phyloP scores from a whole-genome alignment of 2,329 filamentous ascomycete genomes.

The Verticillium albo-atrum region DNA sequence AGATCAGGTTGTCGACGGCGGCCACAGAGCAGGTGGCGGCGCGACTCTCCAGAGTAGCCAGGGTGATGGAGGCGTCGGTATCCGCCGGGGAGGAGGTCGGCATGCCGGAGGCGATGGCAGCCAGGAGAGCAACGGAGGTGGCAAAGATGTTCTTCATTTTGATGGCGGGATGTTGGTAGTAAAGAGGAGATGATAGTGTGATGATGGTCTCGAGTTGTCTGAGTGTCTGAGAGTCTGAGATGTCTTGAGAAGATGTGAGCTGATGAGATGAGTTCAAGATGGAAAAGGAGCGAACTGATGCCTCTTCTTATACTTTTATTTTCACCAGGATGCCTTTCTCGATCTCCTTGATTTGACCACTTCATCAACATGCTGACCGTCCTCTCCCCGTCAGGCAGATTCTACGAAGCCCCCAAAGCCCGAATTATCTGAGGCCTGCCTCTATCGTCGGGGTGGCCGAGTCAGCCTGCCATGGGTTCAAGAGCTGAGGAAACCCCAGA shows the following conservation, averaged over 20 bases:
- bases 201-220: neutral
- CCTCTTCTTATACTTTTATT: too few species aligned
- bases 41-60: neutral
- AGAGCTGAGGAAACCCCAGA: too few species aligned
- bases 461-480: neutral
- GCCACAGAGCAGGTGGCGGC: neutral
- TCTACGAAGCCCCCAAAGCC: neutral
- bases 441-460: neutral
- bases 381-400: neutral
- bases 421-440: neutral
- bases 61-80: neutral
- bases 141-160: neutral
- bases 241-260: neutral
- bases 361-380: neutral
- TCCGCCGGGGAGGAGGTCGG: neutral
- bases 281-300: too few species aligned
- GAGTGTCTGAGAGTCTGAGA: neutral
- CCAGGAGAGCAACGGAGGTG: neutral
- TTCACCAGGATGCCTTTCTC: too few species aligned
- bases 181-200: neutral
- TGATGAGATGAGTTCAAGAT: neutral
- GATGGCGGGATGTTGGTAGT: neutral
- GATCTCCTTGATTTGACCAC: too few species aligned
- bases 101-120: neutral
- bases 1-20: conserved; percentile 5